phyloP scores from a whole-genome alignment of 805 yeast species.

The Kodamaea kakaduensis region DNA sequence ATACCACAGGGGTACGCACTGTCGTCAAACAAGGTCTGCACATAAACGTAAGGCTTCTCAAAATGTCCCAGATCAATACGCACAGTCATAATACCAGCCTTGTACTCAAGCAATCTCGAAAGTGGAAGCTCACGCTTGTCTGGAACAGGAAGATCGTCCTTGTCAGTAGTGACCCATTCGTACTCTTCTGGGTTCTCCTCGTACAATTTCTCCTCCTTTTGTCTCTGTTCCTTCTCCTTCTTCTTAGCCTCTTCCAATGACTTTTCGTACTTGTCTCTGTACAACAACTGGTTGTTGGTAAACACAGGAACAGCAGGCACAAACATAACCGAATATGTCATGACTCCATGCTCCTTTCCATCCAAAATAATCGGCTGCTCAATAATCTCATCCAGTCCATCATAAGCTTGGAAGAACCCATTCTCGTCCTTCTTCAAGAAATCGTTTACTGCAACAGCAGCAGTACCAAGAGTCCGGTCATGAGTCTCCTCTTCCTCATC shows the following conservation, averaged over 20 bases:
- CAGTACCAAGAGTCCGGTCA: constrained; percentile 62
- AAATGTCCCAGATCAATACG: constrained; percentile 50
- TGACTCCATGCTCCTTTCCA: constrained; percentile 41
- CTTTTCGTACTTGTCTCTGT: constrained; percentile 41
- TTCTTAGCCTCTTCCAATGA: constrained; percentile 31
- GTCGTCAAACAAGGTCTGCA: constrained; percentile 67
- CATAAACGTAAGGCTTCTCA: constrained; percentile 43
- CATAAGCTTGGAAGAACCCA: constrained; percentile 47
- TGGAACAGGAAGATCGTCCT: constrained; percentile 32
- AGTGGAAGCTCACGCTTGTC: constrained; percentile 45
- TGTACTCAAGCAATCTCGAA: constrained; percentile 49
- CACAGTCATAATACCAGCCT: constrained; percentile 61
- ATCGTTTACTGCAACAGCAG: constrained; percentile 47
- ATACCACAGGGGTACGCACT: constrained; percentile 54
- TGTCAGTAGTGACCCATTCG: constrained; percentile 56
- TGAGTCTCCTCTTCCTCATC: constrained; percentile 63
- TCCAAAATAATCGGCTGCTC: constrained; percentile 42
- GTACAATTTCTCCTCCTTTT: constrained; percentile 46
- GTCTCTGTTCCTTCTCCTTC: constrained; percentile 42
- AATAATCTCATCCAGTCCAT: constrained; percentile 46
- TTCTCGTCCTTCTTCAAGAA: constrained; percentile 45
- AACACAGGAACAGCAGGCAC: constrained; percentile 63
- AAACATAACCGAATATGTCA: constrained; percentile 57
- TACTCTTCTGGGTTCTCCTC: constrained; percentile 57
- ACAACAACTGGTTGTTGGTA: constrained; percentile 51